These are phyloP conservation scores for Lolium multiflorum DNA, from an alignment of 176 grass and related monocot species.

Conservation along the genomic window DNA sequence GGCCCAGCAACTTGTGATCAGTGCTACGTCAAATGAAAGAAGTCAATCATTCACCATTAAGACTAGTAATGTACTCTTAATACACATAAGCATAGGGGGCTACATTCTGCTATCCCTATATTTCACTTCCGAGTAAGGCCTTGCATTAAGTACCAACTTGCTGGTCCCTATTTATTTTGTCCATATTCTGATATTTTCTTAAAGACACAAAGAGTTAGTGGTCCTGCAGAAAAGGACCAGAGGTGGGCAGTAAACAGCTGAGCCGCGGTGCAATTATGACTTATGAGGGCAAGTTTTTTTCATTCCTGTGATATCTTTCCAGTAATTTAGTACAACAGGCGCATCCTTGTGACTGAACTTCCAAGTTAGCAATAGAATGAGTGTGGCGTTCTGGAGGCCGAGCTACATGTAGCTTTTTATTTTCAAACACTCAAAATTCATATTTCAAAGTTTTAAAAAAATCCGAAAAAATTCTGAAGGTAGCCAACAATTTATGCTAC, in stretches of 20 bases:
- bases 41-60: background rate
- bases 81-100: background rate
- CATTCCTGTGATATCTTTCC: constrained; percentile 2
- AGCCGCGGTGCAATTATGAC: background rate
- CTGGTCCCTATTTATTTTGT: background rate
- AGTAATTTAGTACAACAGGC: constrained; percentile 1
- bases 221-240: background rate
- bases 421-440: no score
- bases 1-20: background rate
- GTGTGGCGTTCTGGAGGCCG: no score
- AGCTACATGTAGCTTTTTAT: no score
- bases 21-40: constrained; percentile 15
- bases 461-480: no score
- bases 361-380: background rate
- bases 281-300: background rate
- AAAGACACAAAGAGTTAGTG: background rate
- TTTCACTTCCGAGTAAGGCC: background rate
- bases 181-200: constrained; percentile 8
- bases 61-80: background rate
- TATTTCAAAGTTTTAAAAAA: no score
- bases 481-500: no score
- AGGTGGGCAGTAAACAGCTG: background rate
- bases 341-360: constrained; percentile 25
- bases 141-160: constrained; percentile 13
- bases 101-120: background rate